Conservation (phyloP, 2,329 filamentous ascomycete genomes). For the Penicillium corylophilum region DNA sequence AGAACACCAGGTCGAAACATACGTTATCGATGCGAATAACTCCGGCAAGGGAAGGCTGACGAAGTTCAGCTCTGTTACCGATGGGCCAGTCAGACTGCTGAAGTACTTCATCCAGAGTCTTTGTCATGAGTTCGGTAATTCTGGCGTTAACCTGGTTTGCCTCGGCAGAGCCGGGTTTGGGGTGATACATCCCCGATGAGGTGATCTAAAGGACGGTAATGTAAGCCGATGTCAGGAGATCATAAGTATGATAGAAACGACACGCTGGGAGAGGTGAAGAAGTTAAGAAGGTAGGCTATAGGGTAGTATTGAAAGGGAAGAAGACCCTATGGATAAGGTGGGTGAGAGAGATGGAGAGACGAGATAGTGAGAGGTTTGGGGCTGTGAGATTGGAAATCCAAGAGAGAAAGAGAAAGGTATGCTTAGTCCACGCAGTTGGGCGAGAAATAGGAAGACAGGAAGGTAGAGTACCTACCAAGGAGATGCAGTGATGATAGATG, state of each 20-base stretch:
- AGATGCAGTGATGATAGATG: too few species aligned
- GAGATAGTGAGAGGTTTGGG: too few species aligned
- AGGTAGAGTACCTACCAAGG: too few species aligned
- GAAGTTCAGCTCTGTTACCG: not conserved
- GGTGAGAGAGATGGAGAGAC: not conserved
- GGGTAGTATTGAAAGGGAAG: too few species aligned
- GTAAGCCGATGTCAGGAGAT: not conserved
- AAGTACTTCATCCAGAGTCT: not conserved
- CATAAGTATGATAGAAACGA: too few species aligned
- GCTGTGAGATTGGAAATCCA: too few species aligned
- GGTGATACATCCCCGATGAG: not conserved
- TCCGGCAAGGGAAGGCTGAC: constrained; percentile 21
- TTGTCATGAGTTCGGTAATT: not conserved
- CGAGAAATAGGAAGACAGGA: too few species aligned
- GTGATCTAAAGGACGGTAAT: not conserved
- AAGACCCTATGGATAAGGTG: not conserved
- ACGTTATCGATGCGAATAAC: constrained; percentile 38
- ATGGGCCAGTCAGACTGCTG: not conserved
- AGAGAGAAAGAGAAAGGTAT: not conserved
- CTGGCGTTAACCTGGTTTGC: not conserved
- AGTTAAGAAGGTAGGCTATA: not conserved
- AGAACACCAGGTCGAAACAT: not conserved
- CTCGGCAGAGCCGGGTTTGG: not conserved
- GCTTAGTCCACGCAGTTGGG: too few species aligned
- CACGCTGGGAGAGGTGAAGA: not conserved